These are phyloP conservation scores for Gonium pectorale DNA, from an alignment of 139 green algal species.

Conservation along the genomic window DNA sequence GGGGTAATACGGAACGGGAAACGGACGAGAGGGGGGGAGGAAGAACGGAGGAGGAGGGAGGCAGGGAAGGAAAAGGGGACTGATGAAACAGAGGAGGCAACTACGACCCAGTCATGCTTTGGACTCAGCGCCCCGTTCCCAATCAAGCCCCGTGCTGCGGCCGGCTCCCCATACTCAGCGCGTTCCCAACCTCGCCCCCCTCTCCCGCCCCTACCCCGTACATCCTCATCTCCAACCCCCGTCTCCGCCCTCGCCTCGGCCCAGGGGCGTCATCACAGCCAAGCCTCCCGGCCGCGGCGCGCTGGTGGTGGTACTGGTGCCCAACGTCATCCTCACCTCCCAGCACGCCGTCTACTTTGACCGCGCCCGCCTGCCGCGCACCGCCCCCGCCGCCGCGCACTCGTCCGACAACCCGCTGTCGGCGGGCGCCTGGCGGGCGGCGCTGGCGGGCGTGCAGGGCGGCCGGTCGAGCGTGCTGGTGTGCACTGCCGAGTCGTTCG, in stretches of 20 bases:
- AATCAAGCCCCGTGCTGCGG: neutral
- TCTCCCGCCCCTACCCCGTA: neutral
- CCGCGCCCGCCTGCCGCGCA: neutral
- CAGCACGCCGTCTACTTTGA: slow-evolving; percentile 47
- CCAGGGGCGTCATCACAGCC: neutral
- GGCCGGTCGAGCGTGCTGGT: slow-evolving; percentile 5
- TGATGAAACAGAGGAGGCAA: too few species aligned
- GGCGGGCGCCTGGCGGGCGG: neutral
- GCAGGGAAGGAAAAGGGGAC: neutral
- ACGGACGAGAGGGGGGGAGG: neutral
- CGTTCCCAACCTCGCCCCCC: neutral
- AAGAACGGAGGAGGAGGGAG: neutral
- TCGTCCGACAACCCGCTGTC: slow-evolving; percentile 14
- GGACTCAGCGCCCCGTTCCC: too few species aligned
- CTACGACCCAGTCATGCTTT: too few species aligned
- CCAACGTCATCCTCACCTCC: slow-evolving; percentile 39
- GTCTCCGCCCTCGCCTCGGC: too few species aligned
- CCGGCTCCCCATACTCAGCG: neutral
- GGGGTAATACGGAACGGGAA: neutral
- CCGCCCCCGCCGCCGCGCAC: neutral
- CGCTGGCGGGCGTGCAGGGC: neutral
- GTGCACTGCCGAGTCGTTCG: neutral
- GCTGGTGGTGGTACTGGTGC: slow-evolving; percentile 51
- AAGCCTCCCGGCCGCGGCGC: neutral
- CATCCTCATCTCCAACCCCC: neutral